Evolutionary conservation across 169 alveolate genomes (phyloP).

Genomic region (Babesia bigemina): DNA sequence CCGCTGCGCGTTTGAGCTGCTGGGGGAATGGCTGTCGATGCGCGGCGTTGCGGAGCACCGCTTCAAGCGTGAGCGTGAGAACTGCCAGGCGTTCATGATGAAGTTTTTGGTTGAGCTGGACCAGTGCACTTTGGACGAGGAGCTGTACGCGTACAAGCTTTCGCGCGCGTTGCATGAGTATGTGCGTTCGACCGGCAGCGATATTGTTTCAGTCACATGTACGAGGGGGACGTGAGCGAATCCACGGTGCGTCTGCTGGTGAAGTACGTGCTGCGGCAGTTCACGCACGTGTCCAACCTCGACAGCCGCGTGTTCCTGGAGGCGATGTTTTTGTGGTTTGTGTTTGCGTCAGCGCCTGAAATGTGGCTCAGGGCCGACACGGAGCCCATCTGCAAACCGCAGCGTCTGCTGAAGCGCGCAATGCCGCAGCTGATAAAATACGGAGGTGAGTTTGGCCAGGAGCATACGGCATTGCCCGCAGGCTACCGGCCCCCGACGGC

Average conservation of each 20-base stretch:
- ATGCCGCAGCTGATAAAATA: slow-evolving; percentile 61
- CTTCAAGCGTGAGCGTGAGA: slow-evolving; percentile 40
- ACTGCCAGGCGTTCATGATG: slow-evolving; percentile 63
- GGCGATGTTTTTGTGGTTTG: slow-evolving; percentile 66
- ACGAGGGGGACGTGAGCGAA: slow-evolving; percentile 51
- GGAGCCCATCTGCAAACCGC: slow-evolving; percentile 60
- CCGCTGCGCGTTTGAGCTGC: slow-evolving; percentile 62
- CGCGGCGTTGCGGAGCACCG: slow-evolving; percentile 49
- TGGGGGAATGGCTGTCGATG: slow-evolving; percentile 74
- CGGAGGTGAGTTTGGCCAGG: slow-evolving; percentile 35
- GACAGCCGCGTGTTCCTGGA: slow-evolving; percentile 47
- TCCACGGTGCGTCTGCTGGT: slow-evolving; percentile 47
- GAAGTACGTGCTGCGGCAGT: slow-evolving; percentile 64
- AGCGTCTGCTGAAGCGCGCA: slow-evolving; percentile 56
- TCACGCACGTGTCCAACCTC: slow-evolving; percentile 51
- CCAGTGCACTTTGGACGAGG: slow-evolving; percentile 55
- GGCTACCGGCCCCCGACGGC: slow-evolving; percentile 21
- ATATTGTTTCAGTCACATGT: slow-evolving; percentile 40
- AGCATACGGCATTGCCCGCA: not conserved
- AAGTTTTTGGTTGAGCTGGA: slow-evolving; percentile 63
- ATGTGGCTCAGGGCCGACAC: slow-evolving; percentile 53
- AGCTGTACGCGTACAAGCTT: slow-evolving; percentile 50
- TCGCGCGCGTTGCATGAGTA: slow-evolving; percentile 35
- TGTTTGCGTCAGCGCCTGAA: not conserved
- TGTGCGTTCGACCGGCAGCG: not conserved